Base-by-base conservation (phyloP, 1,139 yeast genomes). In the Kazachstania sp. region DNA sequence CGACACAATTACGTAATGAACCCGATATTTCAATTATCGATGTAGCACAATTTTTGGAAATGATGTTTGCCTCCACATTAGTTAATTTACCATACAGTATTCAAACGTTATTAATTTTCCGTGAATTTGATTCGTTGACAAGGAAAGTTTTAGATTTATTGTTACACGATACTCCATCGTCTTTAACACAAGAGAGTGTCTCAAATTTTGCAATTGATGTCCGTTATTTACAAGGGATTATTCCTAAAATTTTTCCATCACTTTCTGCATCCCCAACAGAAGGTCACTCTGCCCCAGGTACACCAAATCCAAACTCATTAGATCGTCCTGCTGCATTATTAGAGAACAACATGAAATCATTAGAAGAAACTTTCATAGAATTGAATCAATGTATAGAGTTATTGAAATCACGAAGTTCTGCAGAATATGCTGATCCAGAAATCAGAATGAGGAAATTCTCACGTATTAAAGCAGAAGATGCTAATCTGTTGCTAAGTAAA, bases 101-200 rank as follows among this genome's bases (percentile, higher is more conserved):
- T 50, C 78, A 87, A 56, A 81, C 94, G 3, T 70, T 90, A 53
- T 79, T 95, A 31, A 76, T 90, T 53, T 81, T 88, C 57, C 78
- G 95, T 61, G 88, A 92, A 36, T 86, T 86, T 64, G 97, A 90
- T 68, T 83, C 84, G 54, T 75, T 92, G 49, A 82, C 95, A 0
- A 78, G 82, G 40, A 79, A 83, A 52, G 78, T 92, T 61, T 70
- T 85, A 52, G 73, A 74, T 45, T 71, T 82, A 18, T 71, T 90
- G 51, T 71, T 79, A 43, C 70, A 72, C 43, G 79, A 79, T 3
- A 68, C 77, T 2, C 61, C 64, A 6, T 43, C 61, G 1, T 64
- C 71, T 12, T 71, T 67, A 45, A 70, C 78, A 1, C 68, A 70
- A 3, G 73, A 65, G 45, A 77, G 84, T 9, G 70, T 83, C 0